Evolutionary conservation across 495 filamentous ascomycete genomes (phyloP).

Genomic region (Penicillium lagena): DNA sequence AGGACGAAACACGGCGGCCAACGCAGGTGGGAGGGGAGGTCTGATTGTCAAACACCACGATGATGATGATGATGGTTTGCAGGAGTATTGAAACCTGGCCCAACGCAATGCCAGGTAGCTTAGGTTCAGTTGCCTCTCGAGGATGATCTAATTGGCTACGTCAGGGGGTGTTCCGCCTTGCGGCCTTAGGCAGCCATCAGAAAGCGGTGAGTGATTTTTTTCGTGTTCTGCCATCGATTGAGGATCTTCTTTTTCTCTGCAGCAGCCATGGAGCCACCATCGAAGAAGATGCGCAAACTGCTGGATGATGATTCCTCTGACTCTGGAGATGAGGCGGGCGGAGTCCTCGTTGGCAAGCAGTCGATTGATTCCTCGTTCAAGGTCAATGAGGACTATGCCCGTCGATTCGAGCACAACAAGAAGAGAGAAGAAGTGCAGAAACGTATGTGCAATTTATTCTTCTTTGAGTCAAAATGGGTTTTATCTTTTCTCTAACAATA

Average conservation of each 20-base stretch:
- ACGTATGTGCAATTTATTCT: constrained; percentile 46
- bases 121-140: too few relatives aligned
- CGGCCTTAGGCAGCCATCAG: too few relatives aligned
- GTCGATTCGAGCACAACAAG: constrained; percentile 91
- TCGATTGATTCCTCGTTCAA: constrained; percentile 48
- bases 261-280: constrained; percentile 35
- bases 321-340: constrained; percentile 46
- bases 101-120: too few relatives aligned
- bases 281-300: constrained; percentile 40
- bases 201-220: constrained; percentile 26
- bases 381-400: constrained; percentile 87
- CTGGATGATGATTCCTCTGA: constrained; percentile 52
- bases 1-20: constrained; percentile 3
- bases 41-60: background rate
- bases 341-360: constrained; percentile 30
- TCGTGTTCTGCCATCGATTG: constrained; percentile 16
- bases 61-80: constrained; percentile 1
- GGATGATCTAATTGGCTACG: constrained; percentile 38
- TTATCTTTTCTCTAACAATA: constrained; percentile 2
- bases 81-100: too few relatives aligned
- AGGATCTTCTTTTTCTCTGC: background rate
- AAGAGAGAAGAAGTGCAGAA: constrained; percentile 84
- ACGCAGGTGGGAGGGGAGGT: too few relatives aligned
- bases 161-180: constrained; percentile 14
- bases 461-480: background rate